Evolutionary conservation across 257 asterid genomes (phyloP), one percentile per base, ranked within the genome.

Genomic region (Solanum megistacrolobum): DNA sequence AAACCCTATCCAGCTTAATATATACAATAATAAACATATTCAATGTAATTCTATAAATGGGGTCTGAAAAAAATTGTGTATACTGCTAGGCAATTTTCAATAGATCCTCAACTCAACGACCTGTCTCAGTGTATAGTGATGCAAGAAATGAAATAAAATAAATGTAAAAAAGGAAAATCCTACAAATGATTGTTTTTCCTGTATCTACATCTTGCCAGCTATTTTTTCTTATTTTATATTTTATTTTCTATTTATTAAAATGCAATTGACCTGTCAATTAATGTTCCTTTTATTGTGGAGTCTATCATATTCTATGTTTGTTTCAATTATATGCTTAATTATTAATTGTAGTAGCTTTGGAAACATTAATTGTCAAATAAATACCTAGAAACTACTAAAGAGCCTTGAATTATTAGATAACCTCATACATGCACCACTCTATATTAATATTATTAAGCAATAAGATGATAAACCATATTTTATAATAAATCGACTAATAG

Each of bases 301-400:
- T 43, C 85, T 43, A 82, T 82, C 86, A 82, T 82, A 82, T 29
- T 82, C 69, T 48, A 48, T 82, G 69, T 82, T 48, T 48, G 85
- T 82, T 74, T 82, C 66, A 82, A 48, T 82, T 46, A 55, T 55
- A 18, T 82, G 85, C 66, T 48, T 82, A 82, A 82, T 82, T 48
- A 82, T 82, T 58, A 43, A 48, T 82, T 35, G 69, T 48, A 82
- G 85, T 82, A 82, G 69, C 5, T 6, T 21, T 29, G 69, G 43
- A 29, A 48, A 18, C 69, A 48, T 46, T 29, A 48, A 48, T 74
- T 46, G 41, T 82, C 18, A 29, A 81, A 31, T 16, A 29, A 82
- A 82, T 48, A 82, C 85, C 68, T 25, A 82, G 11, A 82, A 29
- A 48, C 66, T 79, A 48, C 10, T 82, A 10, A 48, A 18, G 85